Evolutionary conservation across 495 filamentous ascomycete genomes (phyloP), one percentile per base, ranked within the genome.

Genomic region (Penicillium fimorum): DNA sequence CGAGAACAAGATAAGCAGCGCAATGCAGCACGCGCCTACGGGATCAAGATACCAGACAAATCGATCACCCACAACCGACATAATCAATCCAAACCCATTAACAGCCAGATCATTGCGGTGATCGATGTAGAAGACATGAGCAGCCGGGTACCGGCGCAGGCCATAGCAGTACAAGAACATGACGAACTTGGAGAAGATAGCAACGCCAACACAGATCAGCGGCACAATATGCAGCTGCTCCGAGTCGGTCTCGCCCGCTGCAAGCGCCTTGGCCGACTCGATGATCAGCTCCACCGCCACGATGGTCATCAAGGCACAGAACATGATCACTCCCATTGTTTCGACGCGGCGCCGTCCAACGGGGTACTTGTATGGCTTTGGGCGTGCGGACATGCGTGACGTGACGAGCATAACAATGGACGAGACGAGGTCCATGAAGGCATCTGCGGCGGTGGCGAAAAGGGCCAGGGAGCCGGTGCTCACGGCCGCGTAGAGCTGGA

Each of bases 381-480:
- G 76, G 24, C 79, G 70, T 1, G 73, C 67, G 13, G 81, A 81
- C 56, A 82, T 58, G 40, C 74, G 69, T 0, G 78, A 81, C 5
- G 79, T 81, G 56, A 78, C 67, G 25, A 81, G 70, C 76, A 83
- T 82, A 56, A 82, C 78, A 56, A 78, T 73, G 25, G 79, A 82
- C 25, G 79, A 81, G 7, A 83, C 79, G n/a, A 82, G 74, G 49
- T 84, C 79, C 79, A 83, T 82, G 61, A 83, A 82, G 24, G 80
- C 79, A 66, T 83, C 81, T 50, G 80, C 79, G 44, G 80, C 78
- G 48, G 81, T 83, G 37, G 79, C 80, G 56, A 84, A 84, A 4
- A 82, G 72, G 59, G 79, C 73, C 22, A 82, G 70, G 11, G 81
- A 82, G 25, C 81, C 79, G 13, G 81, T 84, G 32, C 79, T 76